Evolutionary conservation across 2,329 filamentous ascomycete genomes (phyloP).

Genomic region (Fonsecaea nubica): DNA sequence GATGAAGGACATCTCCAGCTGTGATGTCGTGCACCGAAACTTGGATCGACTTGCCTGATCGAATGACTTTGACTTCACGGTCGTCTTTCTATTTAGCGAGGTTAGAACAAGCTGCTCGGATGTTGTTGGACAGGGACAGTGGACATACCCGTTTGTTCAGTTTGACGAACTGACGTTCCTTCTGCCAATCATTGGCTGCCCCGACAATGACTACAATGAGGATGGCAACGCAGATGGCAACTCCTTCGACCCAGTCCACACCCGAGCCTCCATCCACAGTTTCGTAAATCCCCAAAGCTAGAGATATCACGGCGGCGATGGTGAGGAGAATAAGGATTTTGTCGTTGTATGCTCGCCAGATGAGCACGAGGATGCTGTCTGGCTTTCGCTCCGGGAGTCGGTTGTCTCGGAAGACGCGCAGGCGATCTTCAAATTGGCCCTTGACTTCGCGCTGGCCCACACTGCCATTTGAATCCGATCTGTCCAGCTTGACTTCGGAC

Average conservation of each 20-base stretch:
- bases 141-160: slow-evolving; percentile 59
- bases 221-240: slow-evolving; percentile 70
- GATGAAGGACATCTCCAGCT: slow-evolving; percentile 72
- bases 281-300: slow-evolving; percentile 73
- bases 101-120: background rate
- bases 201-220: slow-evolving; percentile 69
- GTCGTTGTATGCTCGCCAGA: slow-evolving; percentile 76
- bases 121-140: slow-evolving; percentile 27
- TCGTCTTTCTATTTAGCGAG: slow-evolving; percentile 59
- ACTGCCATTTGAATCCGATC: slow-evolving; percentile 11
- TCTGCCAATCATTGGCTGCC: slow-evolving; percentile 71
- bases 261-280: slow-evolving; percentile 59
- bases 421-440: slow-evolving; percentile 61
- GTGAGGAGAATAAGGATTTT: slow-evolving; percentile 75
- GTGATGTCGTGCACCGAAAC: slow-evolving; percentile 71
- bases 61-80: slow-evolving; percentile 69
- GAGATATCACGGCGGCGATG: slow-evolving; percentile 70
- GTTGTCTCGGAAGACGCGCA: slow-evolving; percentile 67
- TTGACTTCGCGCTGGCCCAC: slow-evolving; percentile 34
- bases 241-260: slow-evolving; percentile 72
- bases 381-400: slow-evolving; percentile 68
- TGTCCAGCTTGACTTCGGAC: slow-evolving; percentile 26
- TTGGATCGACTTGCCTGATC: slow-evolving; percentile 69
- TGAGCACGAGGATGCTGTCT: slow-evolving; percentile 64
- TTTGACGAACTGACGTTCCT: slow-evolving; percentile 69